A percentile compares a stretch with the other conserved stretches of the same genome.
phyloP scores from a whole-genome alignment of 2,329 filamentous ascomycete genomes.

The Cladophialophora bantiana region DNA sequence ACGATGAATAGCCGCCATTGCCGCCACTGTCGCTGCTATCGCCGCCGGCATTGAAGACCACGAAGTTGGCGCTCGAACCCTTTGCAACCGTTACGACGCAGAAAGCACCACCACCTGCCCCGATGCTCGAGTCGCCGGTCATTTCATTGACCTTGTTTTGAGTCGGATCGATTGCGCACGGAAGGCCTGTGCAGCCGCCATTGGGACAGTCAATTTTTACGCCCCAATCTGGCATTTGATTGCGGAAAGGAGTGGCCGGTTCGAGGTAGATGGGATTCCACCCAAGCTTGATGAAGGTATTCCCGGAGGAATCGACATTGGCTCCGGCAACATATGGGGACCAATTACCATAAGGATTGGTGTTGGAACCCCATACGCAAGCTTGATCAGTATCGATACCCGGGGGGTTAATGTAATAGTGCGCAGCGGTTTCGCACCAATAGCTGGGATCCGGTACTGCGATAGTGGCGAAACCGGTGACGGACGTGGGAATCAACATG shows the following conservation, averaged over 20 bases:
- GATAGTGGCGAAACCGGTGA: constrained; percentile 62
- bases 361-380: constrained; percentile 74
- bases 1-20: constrained; percentile 10
- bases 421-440: constrained; percentile 75
- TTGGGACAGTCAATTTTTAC: constrained; percentile 73
- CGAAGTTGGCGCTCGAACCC: constrained; percentile 71
- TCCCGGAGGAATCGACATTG: constrained; percentile 69
- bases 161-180: constrained; percentile 73
- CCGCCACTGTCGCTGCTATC: constrained; percentile 46
- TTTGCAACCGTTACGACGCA: constrained; percentile 78
- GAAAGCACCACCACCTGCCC: constrained; percentile 73
- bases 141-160: constrained; percentile 65
- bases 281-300: constrained; percentile 76
- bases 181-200: constrained; percentile 73
- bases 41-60: constrained; percentile 61
- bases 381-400: constrained; percentile 66
- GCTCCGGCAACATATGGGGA: constrained; percentile 76
- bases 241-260: constrained; percentile 58
- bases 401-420: constrained; percentile 81
- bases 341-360: constrained; percentile 75
- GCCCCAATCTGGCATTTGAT: constrained; percentile 69
- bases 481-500: constrained; percentile 81
- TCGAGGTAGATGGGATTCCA: constrained; percentile 78
- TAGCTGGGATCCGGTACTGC: constrained; percentile 74
- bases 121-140: constrained; percentile 62